These are phyloP conservation scores for Multifurca ochricompacta DNA, from an alignment of 768 basidiomycete genomes.

Conservation along the genomic window DNA sequence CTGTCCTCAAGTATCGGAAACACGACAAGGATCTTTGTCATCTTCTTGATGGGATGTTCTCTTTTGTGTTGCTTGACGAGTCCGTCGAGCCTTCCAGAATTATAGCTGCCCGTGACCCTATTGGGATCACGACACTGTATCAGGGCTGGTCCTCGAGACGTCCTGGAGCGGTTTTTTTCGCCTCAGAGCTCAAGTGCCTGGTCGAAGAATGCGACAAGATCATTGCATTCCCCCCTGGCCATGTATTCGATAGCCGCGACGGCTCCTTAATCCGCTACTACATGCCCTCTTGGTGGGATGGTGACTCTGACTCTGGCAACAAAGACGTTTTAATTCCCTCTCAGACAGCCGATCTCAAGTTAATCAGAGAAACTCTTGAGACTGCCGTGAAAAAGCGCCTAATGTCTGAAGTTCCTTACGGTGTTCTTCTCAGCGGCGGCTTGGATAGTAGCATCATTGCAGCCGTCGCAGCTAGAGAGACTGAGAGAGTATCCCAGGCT, in stretches of 20 bases:
- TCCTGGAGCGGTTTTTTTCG: conserved; percentile 83
- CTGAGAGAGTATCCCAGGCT: conserved; percentile 78
- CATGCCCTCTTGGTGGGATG: conserved; percentile 82
- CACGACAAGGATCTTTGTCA: conserved; percentile 67
- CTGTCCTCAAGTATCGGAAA: conserved; percentile 62
- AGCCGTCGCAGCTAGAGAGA: conserved; percentile 89
- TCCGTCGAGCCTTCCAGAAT: conserved; percentile 82
- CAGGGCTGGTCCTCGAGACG: conserved; percentile 85
- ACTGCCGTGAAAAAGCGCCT: conserved; percentile 88
- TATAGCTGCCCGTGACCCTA: conserved; percentile 93
- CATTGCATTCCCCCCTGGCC: conserved; percentile 94
- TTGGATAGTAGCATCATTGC: conserved; percentile 96
- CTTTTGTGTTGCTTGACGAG: conserved; percentile 93
- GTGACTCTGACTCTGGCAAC: conserved; percentile 65
- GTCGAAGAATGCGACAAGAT: conserved; percentile 90
- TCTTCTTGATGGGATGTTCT: conserved; percentile 97
- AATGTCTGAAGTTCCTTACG: conserved; percentile 98
- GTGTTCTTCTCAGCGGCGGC: conserved; percentile 91
- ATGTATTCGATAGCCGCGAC: conserved; percentile 86
- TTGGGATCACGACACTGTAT: conserved; percentile 98
- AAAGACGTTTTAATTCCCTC: conserved; percentile 49
- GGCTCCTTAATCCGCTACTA: conserved; percentile 77
- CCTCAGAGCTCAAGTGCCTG: conserved; percentile 93
- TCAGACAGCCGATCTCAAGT: conserved; percentile 51
- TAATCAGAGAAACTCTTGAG: conserved; percentile 77